phyloP scores from a whole-genome alignment of 306 rosid genomes.

The Malus asiatica region DNA sequence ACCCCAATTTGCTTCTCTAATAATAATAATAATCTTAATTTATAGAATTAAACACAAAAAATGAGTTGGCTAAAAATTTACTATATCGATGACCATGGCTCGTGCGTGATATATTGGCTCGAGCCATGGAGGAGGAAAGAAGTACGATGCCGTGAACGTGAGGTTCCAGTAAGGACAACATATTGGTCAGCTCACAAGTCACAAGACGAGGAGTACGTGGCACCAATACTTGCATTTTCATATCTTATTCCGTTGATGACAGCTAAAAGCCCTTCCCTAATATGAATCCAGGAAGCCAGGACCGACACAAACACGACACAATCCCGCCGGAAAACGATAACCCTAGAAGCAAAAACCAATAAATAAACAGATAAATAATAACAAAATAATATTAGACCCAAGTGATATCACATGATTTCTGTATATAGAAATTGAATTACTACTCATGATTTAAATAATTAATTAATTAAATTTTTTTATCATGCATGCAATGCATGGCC shows the following conservation, averaged over 20 bases:
- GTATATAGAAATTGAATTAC: background rate
- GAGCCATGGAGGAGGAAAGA: slow-evolving; percentile 5
- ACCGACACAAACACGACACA: slow-evolving; percentile 5
- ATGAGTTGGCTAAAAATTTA: background rate
- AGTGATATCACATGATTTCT: background rate
- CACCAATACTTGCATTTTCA: background rate
- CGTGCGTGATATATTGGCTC: background rate
- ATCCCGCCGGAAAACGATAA: slow-evolving; percentile 44
- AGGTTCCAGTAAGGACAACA: slow-evolving; percentile 2
- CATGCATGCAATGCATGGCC: background rate
- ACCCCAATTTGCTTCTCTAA: background rate
- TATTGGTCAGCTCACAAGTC: background rate
- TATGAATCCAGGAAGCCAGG: slow-evolving; percentile 36
- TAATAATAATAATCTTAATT: background rate
- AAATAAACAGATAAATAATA: background rate
- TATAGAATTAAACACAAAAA: background rate
- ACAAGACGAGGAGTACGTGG: slow-evolving; percentile 38
- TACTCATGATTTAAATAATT: background rate
- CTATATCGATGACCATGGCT: background rate
- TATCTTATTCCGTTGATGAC: slow-evolving; percentile 18
- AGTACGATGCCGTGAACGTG: slow-evolving; percentile 35
- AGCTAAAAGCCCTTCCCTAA: slow-evolving; percentile 29
- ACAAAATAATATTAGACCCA: background rate
- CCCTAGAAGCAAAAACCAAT: background rate
- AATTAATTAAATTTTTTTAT: background rate